Evolutionary conservation across 306 rosid species (phyloP).

Genomic region (Spatholobus suberectus): DNA sequence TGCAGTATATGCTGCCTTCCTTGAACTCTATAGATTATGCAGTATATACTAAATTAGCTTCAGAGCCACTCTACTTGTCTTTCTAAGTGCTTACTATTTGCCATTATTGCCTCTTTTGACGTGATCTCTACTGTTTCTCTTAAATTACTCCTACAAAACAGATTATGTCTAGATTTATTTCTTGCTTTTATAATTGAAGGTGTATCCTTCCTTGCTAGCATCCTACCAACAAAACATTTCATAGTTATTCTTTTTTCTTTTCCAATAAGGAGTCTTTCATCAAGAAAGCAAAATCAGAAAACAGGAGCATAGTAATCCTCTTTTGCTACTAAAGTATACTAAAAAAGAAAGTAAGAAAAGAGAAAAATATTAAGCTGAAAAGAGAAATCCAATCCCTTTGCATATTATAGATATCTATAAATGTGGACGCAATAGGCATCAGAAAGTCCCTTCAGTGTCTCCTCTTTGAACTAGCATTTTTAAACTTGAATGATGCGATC

Average conservation of each 20-base stretch:
- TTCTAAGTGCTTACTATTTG: slow-evolving; percentile 3
- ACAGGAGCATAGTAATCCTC: background rate
- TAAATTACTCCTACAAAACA: background rate
- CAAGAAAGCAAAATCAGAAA: background rate
- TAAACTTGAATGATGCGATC: background rate
- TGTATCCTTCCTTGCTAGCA: background rate
- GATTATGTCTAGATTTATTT: background rate
- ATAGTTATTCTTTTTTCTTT: background rate
- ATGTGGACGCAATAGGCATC: background rate
- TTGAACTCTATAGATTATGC: slow-evolving; percentile 25
- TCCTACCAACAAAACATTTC: background rate
- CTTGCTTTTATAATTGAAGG: background rate
- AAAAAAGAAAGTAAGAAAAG: background rate
- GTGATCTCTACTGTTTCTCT: background rate
- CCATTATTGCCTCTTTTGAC: background rate
- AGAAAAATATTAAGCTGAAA: background rate
- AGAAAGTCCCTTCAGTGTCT: background rate
- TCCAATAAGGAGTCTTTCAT: background rate
- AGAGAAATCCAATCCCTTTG: background rate
- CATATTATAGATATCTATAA: background rate
- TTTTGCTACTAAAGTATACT: background rate
- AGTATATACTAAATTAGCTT: background rate
- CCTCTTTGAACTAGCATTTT: background rate
- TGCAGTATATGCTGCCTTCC: slow-evolving; percentile 42
- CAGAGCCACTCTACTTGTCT: background rate